Percentiles rank a stretch among this genome's conserved stretches.
Conservation (phyloP, 805 yeast genomes). For the Limtongia smithiae region DNA sequence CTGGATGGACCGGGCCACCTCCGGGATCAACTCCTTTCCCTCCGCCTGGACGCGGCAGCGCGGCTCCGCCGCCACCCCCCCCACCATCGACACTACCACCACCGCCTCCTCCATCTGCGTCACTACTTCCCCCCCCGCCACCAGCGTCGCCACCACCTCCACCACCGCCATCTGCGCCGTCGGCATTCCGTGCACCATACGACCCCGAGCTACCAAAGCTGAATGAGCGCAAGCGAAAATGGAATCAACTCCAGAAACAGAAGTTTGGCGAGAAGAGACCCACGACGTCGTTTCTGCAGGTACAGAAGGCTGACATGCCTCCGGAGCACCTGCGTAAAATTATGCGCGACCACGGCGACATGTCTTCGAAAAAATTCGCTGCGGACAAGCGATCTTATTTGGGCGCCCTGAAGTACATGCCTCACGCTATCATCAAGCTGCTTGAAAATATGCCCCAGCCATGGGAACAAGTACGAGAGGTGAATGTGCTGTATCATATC, state of each 20-base stretch:
- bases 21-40: constrained; percentile 15
- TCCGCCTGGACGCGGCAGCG: constrained; percentile 6
- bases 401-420: constrained; percentile 91
- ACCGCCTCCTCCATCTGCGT: constrained; percentile 33
- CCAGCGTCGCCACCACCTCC: constrained; percentile 22
- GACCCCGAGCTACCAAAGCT: constrained; percentile 37
- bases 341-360: constrained; percentile 77
- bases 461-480: constrained; percentile 87
- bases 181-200: constrained; percentile 27
- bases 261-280: constrained; percentile 45
- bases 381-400: constrained; percentile 82
- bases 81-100: constrained; percentile 35
- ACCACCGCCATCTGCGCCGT: constrained; percentile 31
- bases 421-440: constrained; percentile 86
- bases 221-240: constrained; percentile 48
- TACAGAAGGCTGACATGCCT: constrained; percentile 78
- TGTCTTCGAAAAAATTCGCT: constrained; percentile 72
- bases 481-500: constrained; percentile 80
- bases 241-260: constrained; percentile 62
- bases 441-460: constrained; percentile 98
- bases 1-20: constrained; percentile 21
- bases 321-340: constrained; percentile 89
- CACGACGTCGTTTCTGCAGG: constrained; percentile 50
- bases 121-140: constrained; percentile 31
- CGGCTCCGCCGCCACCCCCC: constrained; percentile 34